Percentiles rank a stretch among this genome's conserved stretches.
Conservation (phyloP, 1,284 basidiomycete species). For the Malassezia psittaci region DNA sequence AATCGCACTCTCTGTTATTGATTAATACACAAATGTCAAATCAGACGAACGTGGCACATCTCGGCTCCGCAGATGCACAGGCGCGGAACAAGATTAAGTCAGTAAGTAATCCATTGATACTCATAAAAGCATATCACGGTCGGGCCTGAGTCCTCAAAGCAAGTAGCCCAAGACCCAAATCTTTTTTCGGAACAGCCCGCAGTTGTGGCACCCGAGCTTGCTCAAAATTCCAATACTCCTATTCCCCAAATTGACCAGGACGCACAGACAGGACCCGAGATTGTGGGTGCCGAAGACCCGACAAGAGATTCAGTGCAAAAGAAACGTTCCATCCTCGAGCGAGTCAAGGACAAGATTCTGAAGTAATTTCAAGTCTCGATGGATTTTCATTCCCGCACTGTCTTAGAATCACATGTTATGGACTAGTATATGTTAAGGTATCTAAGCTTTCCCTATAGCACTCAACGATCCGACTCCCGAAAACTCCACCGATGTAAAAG, state of each 20-base stretch:
- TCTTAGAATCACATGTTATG: not conserved
- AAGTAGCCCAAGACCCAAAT: slow-evolving; percentile 14
- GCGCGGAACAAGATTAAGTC: slow-evolving; percentile 7
- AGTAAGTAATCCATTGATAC: not conserved
- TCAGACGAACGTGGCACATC: slow-evolving; percentile 12
- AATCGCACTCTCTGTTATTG: not conserved
- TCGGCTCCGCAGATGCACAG: not conserved
- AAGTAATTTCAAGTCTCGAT: not conserved
- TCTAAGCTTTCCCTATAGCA: no score
- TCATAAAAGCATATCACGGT: slow-evolving; percentile 15
- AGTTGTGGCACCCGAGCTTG: slow-evolving; percentile 16
- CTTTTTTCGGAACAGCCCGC: slow-evolving; percentile 15
- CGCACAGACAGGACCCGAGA: slow-evolving; percentile 15
- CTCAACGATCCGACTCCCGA: no score
- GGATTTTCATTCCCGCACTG: not conserved
- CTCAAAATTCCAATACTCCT: not conserved
- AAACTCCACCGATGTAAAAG: no score
- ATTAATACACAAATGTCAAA: not conserved
- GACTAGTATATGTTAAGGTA: no score
- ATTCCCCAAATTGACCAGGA: slow-evolving; percentile 11
- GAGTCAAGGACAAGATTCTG: slow-evolving; percentile 3
- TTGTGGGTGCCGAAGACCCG: slow-evolving; percentile 16
- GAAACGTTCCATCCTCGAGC: slow-evolving; percentile 4
- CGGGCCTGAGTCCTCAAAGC: slow-evolving; percentile 9
- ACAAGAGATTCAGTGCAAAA: slow-evolving; percentile 4